Base-by-base conservation (phyloP, 495 filamentous ascomycete genomes). In the Tuber indicum region DNA sequence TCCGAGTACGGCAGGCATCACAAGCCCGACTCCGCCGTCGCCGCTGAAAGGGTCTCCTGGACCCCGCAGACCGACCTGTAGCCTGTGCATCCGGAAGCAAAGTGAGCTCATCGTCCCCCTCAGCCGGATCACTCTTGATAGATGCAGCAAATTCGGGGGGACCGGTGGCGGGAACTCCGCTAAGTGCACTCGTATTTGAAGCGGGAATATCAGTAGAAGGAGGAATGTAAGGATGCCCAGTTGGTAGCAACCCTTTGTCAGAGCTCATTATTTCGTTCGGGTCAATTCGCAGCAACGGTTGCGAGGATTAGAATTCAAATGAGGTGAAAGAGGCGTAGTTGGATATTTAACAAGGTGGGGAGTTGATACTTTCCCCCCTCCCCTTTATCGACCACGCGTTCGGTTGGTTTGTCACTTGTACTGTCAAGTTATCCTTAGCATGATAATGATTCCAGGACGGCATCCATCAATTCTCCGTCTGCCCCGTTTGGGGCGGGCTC, bases 21-120 rank as follows among this genome's bases (percentile, higher is more conserved):
- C 82, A 84, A 36, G 82, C 82, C 62, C 82, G 81, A 75, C 82
- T 84, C 36, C 82, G 77, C 44, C 82, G 76, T 32, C 82, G 75
- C 72, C 82, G 76, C 49, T 84, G 82, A 44, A 84, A 84, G 43
- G 82, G 82, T 19, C 82, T 81, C 72, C 71, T 81, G 14, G 79
- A 76, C 32, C 79, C 79, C 70, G 73, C 75, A 52, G 81, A 78
- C 23, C 78, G 74, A 23, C 81, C 81, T 6, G 81, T 82, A 19
- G 73, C 77, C 43, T 81, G 78, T 32, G 82, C 81, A 49, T 82
- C 81, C 5, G 81, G 81, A 42, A 83, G 32, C 39, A 83, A 72
- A 58, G 77, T 75, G 46, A 83, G 77, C 10, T 75, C 49, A 72
- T 82, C 81, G 21, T 77, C 23, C 16, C 66, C 74, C 32, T 41